A percentile compares a stretch with the other conserved stretches of the same genome.
These are phyloP conservation scores for Leavenworthia alabamica DNA, from an alignment of 345 rosid genomes.

Conservation along the genomic window DNA sequence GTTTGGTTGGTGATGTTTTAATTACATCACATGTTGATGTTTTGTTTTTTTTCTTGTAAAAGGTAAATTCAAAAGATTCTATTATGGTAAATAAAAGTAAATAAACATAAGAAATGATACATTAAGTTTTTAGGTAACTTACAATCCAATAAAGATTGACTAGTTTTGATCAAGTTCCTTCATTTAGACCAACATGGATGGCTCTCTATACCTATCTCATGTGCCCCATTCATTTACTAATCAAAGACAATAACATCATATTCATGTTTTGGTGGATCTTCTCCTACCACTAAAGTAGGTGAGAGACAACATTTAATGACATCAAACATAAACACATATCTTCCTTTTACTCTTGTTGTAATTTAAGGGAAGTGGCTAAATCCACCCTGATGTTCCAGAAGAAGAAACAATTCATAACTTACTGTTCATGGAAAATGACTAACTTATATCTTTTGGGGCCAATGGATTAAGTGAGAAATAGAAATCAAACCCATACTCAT, in stretches of 20 bases:
- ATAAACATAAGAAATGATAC: neutral
- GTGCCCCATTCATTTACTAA: conserved; percentile 30
- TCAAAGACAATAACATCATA: conserved; percentile 30
- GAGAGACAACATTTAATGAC: conserved; percentile 30
- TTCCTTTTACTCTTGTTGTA: conserved; percentile 18
- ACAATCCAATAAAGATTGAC: neutral
- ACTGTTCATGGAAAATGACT: conserved; percentile 64
- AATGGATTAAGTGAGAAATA: conserved; percentile 33
- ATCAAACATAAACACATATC: conserved; percentile 7
- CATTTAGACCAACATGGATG: conserved; percentile 26
- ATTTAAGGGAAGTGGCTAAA: conserved; percentile 30
- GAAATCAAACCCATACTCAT: conserved; percentile 16
- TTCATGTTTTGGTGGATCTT: conserved; percentile 34
- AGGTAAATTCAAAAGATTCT: neutral
- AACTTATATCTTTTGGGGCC: conserved; percentile 34
- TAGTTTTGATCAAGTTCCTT: conserved; percentile 21
- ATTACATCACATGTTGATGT: conserved; percentile 23
- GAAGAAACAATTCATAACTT: conserved; percentile 26
- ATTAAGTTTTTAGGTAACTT: neutral
- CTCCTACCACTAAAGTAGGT: conserved; percentile 26
- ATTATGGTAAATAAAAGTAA: neutral
- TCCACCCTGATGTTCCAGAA: conserved; percentile 28
- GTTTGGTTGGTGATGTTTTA: conserved; percentile 8
- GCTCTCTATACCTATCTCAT: conserved; percentile 30
- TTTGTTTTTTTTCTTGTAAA: neutral